Evolutionary conservation across 2,329 filamentous ascomycete genomes (phyloP).

Genomic region (Penicillium sp.): DNA sequence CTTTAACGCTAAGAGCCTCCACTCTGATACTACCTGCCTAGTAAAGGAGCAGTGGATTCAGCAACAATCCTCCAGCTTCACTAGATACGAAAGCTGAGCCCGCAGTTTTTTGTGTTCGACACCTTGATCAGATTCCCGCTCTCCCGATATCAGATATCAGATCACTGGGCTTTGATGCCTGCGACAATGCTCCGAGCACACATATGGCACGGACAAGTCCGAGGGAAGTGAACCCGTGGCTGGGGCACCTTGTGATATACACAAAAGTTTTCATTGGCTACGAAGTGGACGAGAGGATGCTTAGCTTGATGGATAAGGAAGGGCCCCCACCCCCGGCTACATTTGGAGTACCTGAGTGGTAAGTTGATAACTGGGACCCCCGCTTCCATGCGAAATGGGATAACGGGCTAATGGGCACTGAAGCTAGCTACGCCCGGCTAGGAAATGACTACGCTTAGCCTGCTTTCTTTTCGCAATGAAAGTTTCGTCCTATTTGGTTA

Average conservation of each 20-base stretch:
- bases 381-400: not conserved
- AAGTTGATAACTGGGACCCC: not conserved
- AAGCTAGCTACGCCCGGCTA: not conserved
- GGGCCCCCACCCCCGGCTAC: not conserved
- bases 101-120: not conserved
- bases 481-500: not conserved
- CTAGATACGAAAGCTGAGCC: not conserved
- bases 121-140: not conserved
- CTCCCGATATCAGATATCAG: not conserved
- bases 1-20: not conserved
- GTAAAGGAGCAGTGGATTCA: not conserved
- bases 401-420: not conserved
- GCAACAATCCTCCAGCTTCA: not conserved
- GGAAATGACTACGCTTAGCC: not conserved
- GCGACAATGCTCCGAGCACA: no score
- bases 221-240: not conserved
- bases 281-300: not conserved
- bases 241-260: constrained; percentile 3
- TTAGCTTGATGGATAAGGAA: not conserved
- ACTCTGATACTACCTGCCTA: not conserved
- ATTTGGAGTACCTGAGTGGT: not conserved
- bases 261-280: constrained; percentile 2
- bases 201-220: not conserved
- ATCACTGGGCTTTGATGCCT: no score
- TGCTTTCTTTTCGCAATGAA: not conserved